Evolutionary conservation across 306 rosid species (phyloP).

Genomic region (Corylus heterophylla): DNA sequence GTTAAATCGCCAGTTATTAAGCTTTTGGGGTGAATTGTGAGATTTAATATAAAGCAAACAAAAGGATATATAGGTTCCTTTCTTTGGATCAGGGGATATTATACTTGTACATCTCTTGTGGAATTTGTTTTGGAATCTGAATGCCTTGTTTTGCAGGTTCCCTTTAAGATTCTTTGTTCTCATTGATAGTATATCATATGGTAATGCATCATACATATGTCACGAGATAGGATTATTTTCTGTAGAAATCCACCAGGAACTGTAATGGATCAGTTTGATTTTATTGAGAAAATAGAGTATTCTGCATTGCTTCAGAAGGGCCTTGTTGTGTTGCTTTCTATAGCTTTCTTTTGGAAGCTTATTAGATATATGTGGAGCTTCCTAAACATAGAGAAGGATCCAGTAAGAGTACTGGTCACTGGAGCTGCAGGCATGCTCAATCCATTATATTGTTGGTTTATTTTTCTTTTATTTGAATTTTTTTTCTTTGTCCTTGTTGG

Average conservation of each 20-base stretch:
- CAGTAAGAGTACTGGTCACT: slow-evolving; percentile 66
- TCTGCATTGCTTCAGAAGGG: slow-evolving; percentile 42
- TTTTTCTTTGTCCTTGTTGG: neutral
- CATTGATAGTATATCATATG: neutral
- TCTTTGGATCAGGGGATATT: slow-evolving; percentile 34
- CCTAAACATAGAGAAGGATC: slow-evolving; percentile 59
- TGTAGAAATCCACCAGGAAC: slow-evolving; percentile 12
- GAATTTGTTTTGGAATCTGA: slow-evolving; percentile 51
- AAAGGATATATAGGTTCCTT: slow-evolving; percentile 23
- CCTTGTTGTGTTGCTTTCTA: slow-evolving; percentile 43
- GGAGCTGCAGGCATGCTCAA: slow-evolving; percentile 80
- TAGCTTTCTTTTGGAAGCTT: slow-evolving; percentile 67
- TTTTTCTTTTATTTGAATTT: neutral
- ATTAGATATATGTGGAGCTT: slow-evolving; percentile 65
- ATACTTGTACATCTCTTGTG: slow-evolving; percentile 40
- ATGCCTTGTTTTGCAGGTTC: slow-evolving; percentile 36
- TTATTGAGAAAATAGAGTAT: slow-evolving; percentile 33
- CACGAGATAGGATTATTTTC: slow-evolving; percentile 17
- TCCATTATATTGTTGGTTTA: neutral
- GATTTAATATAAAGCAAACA: neutral
- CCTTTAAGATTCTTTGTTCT: slow-evolving; percentile 32
- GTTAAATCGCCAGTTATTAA: too few species aligned
- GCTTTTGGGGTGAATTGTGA: too few species aligned
- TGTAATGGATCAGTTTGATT: slow-evolving; percentile 32
- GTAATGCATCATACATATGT: neutral